These are phyloP conservation scores for Chaetomidium leptoderma DNA, from an alignment of 495 filamentous ascomycete genomes.

Conservation along the genomic window DNA sequence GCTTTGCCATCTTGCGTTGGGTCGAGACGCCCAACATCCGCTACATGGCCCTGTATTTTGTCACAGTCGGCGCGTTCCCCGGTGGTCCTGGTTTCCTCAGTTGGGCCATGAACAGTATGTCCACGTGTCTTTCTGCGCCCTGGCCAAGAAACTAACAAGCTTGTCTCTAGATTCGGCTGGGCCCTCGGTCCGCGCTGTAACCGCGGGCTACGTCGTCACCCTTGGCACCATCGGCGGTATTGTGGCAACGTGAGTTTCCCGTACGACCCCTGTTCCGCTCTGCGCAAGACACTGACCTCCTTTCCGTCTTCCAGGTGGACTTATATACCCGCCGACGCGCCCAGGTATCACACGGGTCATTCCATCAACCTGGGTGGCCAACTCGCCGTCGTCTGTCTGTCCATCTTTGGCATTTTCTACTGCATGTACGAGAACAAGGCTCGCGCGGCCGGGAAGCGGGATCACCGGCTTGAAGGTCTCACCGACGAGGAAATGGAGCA, in stretches of 20 bases:
- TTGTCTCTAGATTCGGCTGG: conserved; percentile 47
- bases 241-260: conserved; percentile 43
- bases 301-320: conserved; percentile 41
- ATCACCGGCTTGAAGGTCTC: conserved; percentile 50
- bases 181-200: conserved; percentile 53
- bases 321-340: conserved; percentile 47
- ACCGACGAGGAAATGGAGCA: conserved; percentile 42
- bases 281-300: not conserved
- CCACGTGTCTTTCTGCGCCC: not conserved
- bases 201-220: conserved; percentile 50
- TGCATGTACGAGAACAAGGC: conserved; percentile 50
- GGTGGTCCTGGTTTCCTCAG: conserved; percentile 52
- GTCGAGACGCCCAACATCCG: conserved; percentile 24
- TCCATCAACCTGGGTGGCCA: conserved; percentile 56
- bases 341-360: conserved; percentile 52
- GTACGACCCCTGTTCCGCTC: not conserved
- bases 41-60: conserved; percentile 47
- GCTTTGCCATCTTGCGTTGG: conserved; percentile 38
- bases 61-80: conserved; percentile 49
- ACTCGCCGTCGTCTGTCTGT: conserved; percentile 37
- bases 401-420: conserved; percentile 49
- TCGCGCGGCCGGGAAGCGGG: conserved; percentile 47
- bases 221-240: conserved; percentile 55
- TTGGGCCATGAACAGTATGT: conserved; percentile 53
- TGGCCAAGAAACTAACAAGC: not conserved